Base-by-base conservation (phyloP, 768 basidiomycete species). In the Heimioporus sp. region DNA sequence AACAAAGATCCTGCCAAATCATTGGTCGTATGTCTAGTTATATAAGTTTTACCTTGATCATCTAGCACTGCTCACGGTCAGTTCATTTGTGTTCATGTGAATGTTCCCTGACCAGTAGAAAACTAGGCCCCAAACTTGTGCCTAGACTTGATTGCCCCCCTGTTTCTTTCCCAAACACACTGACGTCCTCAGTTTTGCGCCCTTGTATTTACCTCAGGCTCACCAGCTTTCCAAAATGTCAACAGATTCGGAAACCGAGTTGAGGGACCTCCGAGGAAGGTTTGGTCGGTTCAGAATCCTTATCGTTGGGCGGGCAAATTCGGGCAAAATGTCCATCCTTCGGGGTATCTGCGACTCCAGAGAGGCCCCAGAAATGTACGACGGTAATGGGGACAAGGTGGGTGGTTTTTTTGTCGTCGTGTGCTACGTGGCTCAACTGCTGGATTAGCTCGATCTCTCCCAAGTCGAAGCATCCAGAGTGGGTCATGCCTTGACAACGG, bases 311-410 rank as follows among this genome's bases (percentile, higher is more conserved):
- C 49, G 43, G 21, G 53, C 53, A 5, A 54, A 52, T 15, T 36
- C 53, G 10, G 53, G 52, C 35, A 52, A 53, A 49, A 51, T 49
- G 17, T 52, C 49, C 1, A 28, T 52, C 34, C 52, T 53, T n/a
- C 49, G 9, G 36, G 20, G 16, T 10, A 47, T 54, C 24, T 56
- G 44, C 7, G 20, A 54, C 32, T 13, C 50, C 5, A 45, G 38
- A 2, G 53, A 53, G 34, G n/a, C 19, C 2, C 53, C 53, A 10
- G 53, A 54, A 30, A 43, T 54, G 35, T 54, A 37, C 12, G 45
- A 54, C 15, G 30, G 53, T 2, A 0, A 53, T 1, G 30, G 51
- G 7, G 53, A 46, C 16, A 43, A 30, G 42, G 52, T 52, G 28
- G 3, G 13, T 0, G 6, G n/a, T n/a, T n/a, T 28, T 7, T 2